Conservation (phyloP, 108 stramenopile species). For the Skeletonema costatum region DNA sequence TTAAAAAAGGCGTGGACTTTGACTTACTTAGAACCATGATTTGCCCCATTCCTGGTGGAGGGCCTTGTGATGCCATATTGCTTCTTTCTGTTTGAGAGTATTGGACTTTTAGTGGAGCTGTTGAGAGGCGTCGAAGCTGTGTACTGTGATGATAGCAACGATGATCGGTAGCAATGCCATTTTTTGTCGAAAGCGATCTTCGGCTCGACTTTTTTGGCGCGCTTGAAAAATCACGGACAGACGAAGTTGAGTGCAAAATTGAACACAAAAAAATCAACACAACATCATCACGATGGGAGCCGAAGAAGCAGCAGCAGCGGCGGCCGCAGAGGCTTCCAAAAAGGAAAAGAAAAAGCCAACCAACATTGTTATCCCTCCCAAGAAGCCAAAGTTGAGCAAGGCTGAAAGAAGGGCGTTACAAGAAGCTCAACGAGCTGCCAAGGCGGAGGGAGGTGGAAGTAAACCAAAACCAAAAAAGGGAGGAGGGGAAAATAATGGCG, state of each 20-base stretch:
- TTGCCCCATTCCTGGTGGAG: constrained; percentile 53
- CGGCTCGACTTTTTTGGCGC: too few relatives aligned
- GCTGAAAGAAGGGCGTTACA: constrained; percentile 93
- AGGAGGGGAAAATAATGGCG: background rate
- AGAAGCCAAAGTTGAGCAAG: constrained; percentile 91
- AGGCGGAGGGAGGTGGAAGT: constrained; percentile 55
- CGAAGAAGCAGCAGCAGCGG: constrained; percentile 2
- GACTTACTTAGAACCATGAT: constrained; percentile 93
- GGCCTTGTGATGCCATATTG: constrained; percentile 30
- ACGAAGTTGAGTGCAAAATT: too few relatives aligned
- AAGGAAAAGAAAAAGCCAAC: constrained; percentile 63
- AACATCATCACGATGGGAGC: background rate
- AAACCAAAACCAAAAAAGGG: constrained; percentile 22
- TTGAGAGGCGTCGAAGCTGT: background rate
- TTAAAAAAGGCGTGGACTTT: background rate
- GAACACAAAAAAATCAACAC: background rate
- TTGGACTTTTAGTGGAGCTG: background rate
- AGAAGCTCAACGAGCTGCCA: constrained; percentile 93
- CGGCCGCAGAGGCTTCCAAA: constrained; percentile 43
- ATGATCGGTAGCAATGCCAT: background rate
- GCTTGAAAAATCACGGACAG: too few relatives aligned
- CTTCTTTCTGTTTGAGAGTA: background rate
- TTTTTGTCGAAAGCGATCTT: background rate
- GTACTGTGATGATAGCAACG: background rate
- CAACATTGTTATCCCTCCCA: constrained; percentile 76